phyloP scores from a whole-genome alignment of 441 rosid species.

The Omphalea diandra region DNA sequence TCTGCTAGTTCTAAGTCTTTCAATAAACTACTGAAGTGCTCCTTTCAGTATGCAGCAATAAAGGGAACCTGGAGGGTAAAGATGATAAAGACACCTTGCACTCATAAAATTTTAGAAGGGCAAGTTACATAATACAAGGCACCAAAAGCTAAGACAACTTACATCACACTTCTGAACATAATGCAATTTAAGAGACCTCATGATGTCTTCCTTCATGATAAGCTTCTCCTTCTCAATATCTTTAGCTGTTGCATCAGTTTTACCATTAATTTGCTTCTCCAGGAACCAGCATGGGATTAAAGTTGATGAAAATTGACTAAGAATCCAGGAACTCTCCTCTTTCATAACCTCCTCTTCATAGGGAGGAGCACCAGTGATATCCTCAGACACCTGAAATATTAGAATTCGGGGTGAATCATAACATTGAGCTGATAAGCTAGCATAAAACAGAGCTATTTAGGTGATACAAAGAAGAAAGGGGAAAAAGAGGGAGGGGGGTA shows the following conservation, averaged over 20 bases:
- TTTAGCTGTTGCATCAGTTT: too few species aligned
- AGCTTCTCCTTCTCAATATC: constrained; percentile 29
- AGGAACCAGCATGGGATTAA: too few species aligned
- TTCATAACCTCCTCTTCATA: constrained; percentile 49
- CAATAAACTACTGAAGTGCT: constrained; percentile 18
- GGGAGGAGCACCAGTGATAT: constrained; percentile 11
- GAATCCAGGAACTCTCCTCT: constrained; percentile 73
- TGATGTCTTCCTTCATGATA: constrained; percentile 48
- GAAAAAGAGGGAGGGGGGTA: too few species aligned
- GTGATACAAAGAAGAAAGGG: too few species aligned
- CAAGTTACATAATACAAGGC: too few species aligned
- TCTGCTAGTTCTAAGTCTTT: constrained; percentile 10
- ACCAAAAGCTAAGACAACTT: too few species aligned
- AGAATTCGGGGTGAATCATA: background rate
- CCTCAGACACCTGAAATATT: constrained; percentile 20
- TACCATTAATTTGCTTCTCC: constrained; percentile 29
- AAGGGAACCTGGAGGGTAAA: constrained; percentile 27
- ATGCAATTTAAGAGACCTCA: constrained; percentile 15
- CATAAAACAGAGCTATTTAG: too few species aligned
- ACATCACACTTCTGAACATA: constrained; percentile 44
- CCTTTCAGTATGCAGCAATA: constrained; percentile 24
- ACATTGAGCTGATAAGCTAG: too few species aligned
- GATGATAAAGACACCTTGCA: too few species aligned
- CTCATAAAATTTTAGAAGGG: background rate
- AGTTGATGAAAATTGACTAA: constrained; percentile 37